These are phyloP conservation scores for Berkeleyomyces rouxiae DNA, from an alignment of 2,329 filamentous ascomycete species.

Conservation along the genomic window DNA sequence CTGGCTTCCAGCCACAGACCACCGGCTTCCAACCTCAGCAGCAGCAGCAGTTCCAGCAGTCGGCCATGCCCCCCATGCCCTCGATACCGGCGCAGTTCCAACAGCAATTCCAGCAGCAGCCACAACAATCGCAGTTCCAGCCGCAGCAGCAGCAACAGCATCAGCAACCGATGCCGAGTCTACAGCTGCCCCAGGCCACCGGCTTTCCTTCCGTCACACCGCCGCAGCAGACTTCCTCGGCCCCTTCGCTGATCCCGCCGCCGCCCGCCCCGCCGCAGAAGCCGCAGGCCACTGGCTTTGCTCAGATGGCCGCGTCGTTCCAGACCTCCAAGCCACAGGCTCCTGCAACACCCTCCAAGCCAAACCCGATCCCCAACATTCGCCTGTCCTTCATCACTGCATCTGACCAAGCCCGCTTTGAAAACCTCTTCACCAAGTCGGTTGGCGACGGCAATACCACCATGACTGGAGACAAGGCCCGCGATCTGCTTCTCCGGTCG, in stretches of 20 bases:
- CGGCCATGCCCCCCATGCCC: slow-evolving; percentile 39
- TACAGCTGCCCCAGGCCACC: slow-evolving; percentile 27
- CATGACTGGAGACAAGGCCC: slow-evolving; percentile 82
- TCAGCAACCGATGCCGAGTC: slow-evolving; percentile 25
- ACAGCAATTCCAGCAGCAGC: slow-evolving; percentile 37
- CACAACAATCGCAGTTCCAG: slow-evolving; percentile 28
- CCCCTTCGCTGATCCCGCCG: slow-evolving; percentile 22
- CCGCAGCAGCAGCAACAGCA: slow-evolving; percentile 26
- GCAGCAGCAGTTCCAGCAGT: slow-evolving; percentile 38
- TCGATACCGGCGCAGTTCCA: slow-evolving; percentile 42
- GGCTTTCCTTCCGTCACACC: slow-evolving; percentile 31
- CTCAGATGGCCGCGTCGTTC: slow-evolving; percentile 50
- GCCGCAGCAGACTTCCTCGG: slow-evolving; percentile 32
- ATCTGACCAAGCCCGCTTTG: slow-evolving; percentile 88
- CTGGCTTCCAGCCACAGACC: slow-evolving; percentile 9
- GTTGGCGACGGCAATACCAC: slow-evolving; percentile 71
- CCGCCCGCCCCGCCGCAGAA: slow-evolving; percentile 44
- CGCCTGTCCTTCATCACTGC: slow-evolving; percentile 91
- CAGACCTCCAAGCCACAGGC: slow-evolving; percentile 32
- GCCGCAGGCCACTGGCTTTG: slow-evolving; percentile 49
- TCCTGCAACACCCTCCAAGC: slow-evolving; percentile 32
- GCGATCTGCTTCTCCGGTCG: slow-evolving; percentile 75
- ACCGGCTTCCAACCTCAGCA: slow-evolving; percentile 12
- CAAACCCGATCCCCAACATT: slow-evolving; percentile 79
- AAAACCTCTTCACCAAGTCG: slow-evolving; percentile 92